A percentile compares a stretch with the other conserved stretches of the same genome.
Conservation (phyloP, 2,329 filamentous ascomycete species). For the Monosporascus cannonballus region DNA sequence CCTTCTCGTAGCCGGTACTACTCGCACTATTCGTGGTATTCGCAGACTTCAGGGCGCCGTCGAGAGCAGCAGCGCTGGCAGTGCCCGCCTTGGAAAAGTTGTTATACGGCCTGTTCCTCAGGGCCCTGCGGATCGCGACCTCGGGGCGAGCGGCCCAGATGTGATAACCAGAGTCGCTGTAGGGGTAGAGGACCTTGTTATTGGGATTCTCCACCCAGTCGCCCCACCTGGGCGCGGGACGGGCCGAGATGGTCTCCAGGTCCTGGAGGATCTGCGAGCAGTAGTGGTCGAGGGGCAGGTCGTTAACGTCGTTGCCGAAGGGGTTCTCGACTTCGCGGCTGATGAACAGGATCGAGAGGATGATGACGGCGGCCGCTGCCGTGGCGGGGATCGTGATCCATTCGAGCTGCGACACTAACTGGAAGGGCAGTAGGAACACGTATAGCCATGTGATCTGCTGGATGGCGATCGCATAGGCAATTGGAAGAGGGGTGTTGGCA, state of each 20-base stretch:
- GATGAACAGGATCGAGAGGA: conserved; percentile 68
- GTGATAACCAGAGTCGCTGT: conserved; percentile 25
- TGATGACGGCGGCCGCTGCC: conserved; percentile 70
- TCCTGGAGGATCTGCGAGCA: conserved; percentile 70
- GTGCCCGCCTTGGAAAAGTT: conserved; percentile 6
- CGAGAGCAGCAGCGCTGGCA: not conserved
- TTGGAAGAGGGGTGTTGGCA: conserved; percentile 73
- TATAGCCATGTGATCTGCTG: conserved; percentile 84
- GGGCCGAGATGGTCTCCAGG: conserved; percentile 65
- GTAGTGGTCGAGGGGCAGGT: conserved; percentile 69
- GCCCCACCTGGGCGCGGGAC: conserved; percentile 41
- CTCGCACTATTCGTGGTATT: not conserved
- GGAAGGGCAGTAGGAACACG: conserved; percentile 74
- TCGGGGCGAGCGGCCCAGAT: conserved; percentile 25
- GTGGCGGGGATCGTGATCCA: conserved; percentile 78
- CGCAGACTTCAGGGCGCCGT: not conserved
- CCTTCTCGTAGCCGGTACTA: not conserved
- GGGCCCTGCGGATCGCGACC: conserved; percentile 17
- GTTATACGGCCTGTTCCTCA: conserved; percentile 21
- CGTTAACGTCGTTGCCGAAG: conserved; percentile 79
- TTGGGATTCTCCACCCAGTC: conserved; percentile 41
- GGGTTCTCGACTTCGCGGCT: conserved; percentile 81
- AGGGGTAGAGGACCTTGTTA: conserved; percentile 47
- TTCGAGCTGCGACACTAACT: conserved; percentile 56
- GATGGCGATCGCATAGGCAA: conserved; percentile 80